Conservation (phyloP, 768 basidiomycete species). For the Dendrothele bispora region DNA sequence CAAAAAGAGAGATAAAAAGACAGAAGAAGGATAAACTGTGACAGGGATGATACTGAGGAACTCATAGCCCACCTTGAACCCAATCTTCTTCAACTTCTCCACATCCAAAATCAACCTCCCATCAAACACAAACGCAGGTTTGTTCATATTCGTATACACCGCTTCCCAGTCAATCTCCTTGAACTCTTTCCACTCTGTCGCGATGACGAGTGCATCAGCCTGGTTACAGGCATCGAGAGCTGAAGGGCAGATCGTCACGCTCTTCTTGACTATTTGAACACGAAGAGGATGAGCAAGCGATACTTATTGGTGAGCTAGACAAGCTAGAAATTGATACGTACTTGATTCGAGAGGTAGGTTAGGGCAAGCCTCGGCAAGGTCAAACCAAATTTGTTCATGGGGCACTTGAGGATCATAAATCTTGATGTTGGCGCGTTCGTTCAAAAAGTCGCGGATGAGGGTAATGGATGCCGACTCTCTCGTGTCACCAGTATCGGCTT, state of each 20-base stretch:
- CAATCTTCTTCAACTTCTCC: slow-evolving; percentile 77
- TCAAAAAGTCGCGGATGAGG: slow-evolving; percentile 90
- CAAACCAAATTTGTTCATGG: slow-evolving; percentile 84
- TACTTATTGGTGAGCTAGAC: too few relatives aligned
- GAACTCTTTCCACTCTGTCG: slow-evolving; percentile 99
- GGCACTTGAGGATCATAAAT: slow-evolving; percentile 93
- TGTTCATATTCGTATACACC: slow-evolving; percentile 88
- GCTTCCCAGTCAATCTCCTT: slow-evolving; percentile 85
- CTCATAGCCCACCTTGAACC: slow-evolving; percentile 70
- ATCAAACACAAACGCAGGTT: slow-evolving; percentile 99
- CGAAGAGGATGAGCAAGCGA: neutral
- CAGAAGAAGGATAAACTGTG: neutral
- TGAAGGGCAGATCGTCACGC: slow-evolving; percentile 73
- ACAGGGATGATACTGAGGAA: neutral
- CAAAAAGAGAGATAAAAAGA: too few relatives aligned
- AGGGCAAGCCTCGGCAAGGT: slow-evolving; percentile 72
- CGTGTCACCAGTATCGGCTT: slow-evolving; percentile 98
- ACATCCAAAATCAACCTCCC: slow-evolving; percentile 87
- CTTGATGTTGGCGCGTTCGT: slow-evolving; percentile 82
- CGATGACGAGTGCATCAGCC: slow-evolving; percentile 92
- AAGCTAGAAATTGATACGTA: too few relatives aligned
- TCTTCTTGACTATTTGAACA: slow-evolving; percentile 82
- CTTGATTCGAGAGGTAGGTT: slow-evolving; percentile 60
- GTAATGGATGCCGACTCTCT: slow-evolving; percentile 96
- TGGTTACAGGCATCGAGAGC: slow-evolving; percentile 87